Conservation (phyloP, 2,329 filamentous ascomycete species). For the Sarocladium strictum region DNA sequence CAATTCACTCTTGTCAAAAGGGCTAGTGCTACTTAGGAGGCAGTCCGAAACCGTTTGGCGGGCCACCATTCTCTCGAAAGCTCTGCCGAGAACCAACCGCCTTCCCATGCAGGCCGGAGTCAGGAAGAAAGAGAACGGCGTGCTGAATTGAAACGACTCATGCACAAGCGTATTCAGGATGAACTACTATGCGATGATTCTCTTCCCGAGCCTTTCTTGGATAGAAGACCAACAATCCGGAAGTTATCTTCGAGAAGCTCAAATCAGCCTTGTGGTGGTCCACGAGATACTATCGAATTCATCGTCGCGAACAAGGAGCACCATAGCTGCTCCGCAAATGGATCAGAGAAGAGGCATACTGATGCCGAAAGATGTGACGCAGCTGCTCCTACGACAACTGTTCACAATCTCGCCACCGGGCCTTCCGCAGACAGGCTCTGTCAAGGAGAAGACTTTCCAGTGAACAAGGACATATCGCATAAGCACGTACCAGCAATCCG, state of each 20-base stretch:
- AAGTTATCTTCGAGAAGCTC: conserved; percentile 23
- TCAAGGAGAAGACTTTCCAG: too few species aligned
- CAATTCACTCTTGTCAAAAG: conserved; percentile 18
- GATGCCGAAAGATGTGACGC: background rate
- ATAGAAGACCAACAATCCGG: conserved; percentile 18
- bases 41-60: conserved; percentile 38
- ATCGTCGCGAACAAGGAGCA: conserved; percentile 1
- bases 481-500: too few species aligned
- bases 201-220: conserved; percentile 24
- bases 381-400: background rate
- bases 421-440: too few species aligned
- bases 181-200: conserved; percentile 44
- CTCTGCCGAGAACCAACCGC: conserved; percentile 32
- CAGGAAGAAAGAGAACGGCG: conserved; percentile 48
- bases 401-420: too few species aligned
- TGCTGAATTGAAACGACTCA: conserved; percentile 49
- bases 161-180: conserved; percentile 51
- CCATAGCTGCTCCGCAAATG: background rate
- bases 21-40: conserved; percentile 35
- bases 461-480: too few species aligned
- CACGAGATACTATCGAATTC: conserved; percentile 41
- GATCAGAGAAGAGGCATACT: background rate
- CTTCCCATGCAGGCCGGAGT: conserved; percentile 37
- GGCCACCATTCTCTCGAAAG: conserved; percentile 41
- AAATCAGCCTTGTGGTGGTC: conserved; percentile 30